Base-by-base conservation (phyloP, 441 rosid genomes). In the Sinapis alba region DNA sequence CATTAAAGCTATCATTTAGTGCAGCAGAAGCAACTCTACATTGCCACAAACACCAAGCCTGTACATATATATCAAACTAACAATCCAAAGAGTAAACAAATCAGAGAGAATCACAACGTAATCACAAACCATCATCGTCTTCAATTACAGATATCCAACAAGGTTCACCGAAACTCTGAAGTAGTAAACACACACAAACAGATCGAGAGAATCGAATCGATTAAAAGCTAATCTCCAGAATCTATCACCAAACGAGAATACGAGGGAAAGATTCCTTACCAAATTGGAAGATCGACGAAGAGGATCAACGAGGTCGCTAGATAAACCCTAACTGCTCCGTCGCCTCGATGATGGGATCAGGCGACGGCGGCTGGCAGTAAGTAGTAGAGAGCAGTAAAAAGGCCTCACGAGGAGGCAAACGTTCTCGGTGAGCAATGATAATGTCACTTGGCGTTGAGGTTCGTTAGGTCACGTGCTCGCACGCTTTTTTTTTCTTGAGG, bases 271-370 rank as follows among this genome's bases (percentile, higher is more conserved):
- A 43, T 66, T 58, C 69, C 79, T 81, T 78, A 79, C 85, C 65
- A 41, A 53, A 43, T 4, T 54, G 77, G 63, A 68, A 61, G 81
- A 72, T 67, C 61, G 70, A 67, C 59, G 75, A 65, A 64, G 75
- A 41, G 30, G 34, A 59, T 24, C 41, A 64, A 30, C 2, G 15
- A n/a, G 36, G 69, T 56, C 12, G 67, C 57, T 30, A 12, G 16
- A 54, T 63, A 64, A 68, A 61, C 53, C 73, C 50, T 60, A 68
- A 28, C 74, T 63, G 69, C 23, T 71, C 76, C 76, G 80, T 72
- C 80, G 84, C 83, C 76, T 65, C 27, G 62, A 62, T 23, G 75
- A 72, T 74, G 77, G 78, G 69, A 69, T 76, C 81, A 65, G 84
- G 74, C 79, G 71, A 83, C 81, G 69, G 81, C 64, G 43, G 68